Evolutionary conservation across 805 yeast genomes (phyloP).

Genomic region (Candida anglica): DNA sequence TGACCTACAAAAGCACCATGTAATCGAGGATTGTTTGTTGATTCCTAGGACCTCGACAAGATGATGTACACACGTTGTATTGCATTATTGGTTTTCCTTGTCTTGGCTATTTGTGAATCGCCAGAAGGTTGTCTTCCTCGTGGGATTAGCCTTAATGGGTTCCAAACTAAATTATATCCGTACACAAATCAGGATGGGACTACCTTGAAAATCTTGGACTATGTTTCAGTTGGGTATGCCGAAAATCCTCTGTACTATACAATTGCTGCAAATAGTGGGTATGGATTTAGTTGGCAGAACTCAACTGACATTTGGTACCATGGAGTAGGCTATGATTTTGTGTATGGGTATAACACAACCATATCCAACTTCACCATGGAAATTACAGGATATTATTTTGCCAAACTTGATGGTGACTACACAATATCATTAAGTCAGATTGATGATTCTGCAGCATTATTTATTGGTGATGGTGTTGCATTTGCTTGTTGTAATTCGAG

Average conservation of each 20-base stretch:
- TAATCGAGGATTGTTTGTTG: too few relatives aligned
- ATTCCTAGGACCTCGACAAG: too few relatives aligned
- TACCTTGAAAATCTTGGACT: not conserved
- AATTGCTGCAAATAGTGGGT: not conserved
- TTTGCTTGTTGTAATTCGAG: conserved; percentile 24
- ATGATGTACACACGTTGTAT: too few relatives aligned
- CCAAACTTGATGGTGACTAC: conserved; percentile 21
- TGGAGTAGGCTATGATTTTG: too few relatives aligned
- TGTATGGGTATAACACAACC: conserved; percentile 6
- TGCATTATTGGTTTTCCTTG: too few relatives aligned
- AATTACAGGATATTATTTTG: conserved; percentile 13
- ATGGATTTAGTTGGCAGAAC: not conserved
- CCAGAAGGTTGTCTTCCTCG: conserved; percentile 3
- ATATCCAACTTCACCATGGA: conserved; percentile 11
- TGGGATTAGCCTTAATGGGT: not conserved
- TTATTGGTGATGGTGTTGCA: conserved; percentile 20
- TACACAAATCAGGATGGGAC: not conserved
- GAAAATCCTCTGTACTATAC: not conserved
- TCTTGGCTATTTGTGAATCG: too few relatives aligned
- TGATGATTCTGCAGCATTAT: conserved; percentile 28
- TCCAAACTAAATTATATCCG: conserved; percentile 1
- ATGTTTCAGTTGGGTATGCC: not conserved
- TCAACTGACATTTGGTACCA: not conserved
- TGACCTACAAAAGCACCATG: too few relatives aligned
- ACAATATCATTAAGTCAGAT: conserved; percentile 13